Evolutionary conservation across 140 eudicot genomes (phyloP).

Genomic region (Oenanthe javanica): DNA sequence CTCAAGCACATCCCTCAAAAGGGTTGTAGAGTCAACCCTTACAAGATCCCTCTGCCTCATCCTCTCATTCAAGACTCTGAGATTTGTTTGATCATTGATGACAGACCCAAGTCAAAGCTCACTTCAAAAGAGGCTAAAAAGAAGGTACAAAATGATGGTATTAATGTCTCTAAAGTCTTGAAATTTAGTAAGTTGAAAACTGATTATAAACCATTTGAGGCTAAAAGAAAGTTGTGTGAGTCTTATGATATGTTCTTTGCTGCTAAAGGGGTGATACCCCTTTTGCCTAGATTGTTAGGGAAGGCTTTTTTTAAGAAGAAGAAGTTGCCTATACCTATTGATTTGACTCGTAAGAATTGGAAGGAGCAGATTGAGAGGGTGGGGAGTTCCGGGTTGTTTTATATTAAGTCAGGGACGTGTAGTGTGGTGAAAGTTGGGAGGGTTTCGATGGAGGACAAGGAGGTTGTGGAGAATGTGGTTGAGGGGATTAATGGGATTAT

Average conservation of each 20-base stretch:
- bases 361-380: slow-evolving; percentile 68
- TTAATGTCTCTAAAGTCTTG: slow-evolving; percentile 45
- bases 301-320: slow-evolving; percentile 57
- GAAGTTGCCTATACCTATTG: slow-evolving; percentile 73
- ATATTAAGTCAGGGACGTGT: slow-evolving; percentile 60
- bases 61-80: slow-evolving; percentile 35
- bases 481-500: slow-evolving; percentile 43
- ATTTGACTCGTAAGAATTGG: slow-evolving; percentile 58
- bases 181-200: slow-evolving; percentile 54
- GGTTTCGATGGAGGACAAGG: slow-evolving; percentile 47
- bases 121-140: slow-evolving; percentile 44
- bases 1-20: slow-evolving; percentile 69
- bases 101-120: slow-evolving; percentile 46
- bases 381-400: slow-evolving; percentile 41
- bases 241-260: slow-evolving; percentile 70
- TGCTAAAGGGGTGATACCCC: slow-evolving; percentile 55
- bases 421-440: slow-evolving; percentile 59
- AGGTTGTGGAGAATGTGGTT: slow-evolving; percentile 63
- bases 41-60: slow-evolving; percentile 61
- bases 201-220: slow-evolving; percentile 63
- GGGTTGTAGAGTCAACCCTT: slow-evolving; percentile 41
- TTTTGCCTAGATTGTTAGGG: slow-evolving; percentile 65
- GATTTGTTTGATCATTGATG: slow-evolving; percentile 63
- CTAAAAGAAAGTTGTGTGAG: slow-evolving; percentile 67
- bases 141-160: slow-evolving; percentile 33